Evolutionary conservation across 352 stramenopile genomes (phyloP).

Genomic region (Phytophthora cryptogea): DNA sequence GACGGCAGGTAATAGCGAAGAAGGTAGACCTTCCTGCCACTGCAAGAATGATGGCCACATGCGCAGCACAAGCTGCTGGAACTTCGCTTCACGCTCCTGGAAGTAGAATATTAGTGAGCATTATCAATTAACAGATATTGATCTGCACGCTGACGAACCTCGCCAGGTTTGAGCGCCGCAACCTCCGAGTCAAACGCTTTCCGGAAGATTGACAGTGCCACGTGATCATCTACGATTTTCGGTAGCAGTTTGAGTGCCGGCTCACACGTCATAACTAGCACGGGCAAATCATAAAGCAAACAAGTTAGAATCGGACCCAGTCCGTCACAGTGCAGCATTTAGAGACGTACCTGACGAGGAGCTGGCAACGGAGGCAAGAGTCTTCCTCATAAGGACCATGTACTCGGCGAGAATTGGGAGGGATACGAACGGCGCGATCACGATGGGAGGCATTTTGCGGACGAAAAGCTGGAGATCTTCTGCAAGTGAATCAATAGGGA

Average conservation of each 20-base stretch:
- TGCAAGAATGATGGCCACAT: conserved; percentile 81
- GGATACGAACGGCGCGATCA: conserved; percentile 67
- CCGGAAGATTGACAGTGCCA: conserved; percentile 65
- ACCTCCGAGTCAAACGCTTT: conserved; percentile 65
- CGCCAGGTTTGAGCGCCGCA: conserved; percentile 36
- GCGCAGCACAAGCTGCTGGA: conserved; percentile 71
- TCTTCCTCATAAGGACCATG: conserved; percentile 68
- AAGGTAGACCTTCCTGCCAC: conserved; percentile 46
- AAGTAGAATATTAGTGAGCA: not conserved
- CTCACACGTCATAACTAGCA: conserved; percentile 57
- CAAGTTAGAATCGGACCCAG: not conserved
- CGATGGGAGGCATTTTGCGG: conserved; percentile 64
- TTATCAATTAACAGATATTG: not conserved
- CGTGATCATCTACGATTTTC: conserved; percentile 72
- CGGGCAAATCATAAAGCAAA: not conserved
- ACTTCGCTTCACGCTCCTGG: conserved; percentile 63
- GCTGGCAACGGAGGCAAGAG: conserved; percentile 43
- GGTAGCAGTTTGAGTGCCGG: conserved; percentile 72
- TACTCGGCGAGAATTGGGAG: conserved; percentile 76
- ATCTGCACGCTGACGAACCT: conserved; percentile 32
- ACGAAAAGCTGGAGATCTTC: conserved; percentile 59
- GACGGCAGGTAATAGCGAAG: conserved; percentile 33
- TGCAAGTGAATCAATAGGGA: conserved; percentile 45
- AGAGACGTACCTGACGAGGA: conserved; percentile 44
- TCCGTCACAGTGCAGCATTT: not conserved